Percentiles rank a stretch among this genome's conserved stretches.
Conservation (phyloP, 306 rosid species). For the Myrica gale region DNA sequence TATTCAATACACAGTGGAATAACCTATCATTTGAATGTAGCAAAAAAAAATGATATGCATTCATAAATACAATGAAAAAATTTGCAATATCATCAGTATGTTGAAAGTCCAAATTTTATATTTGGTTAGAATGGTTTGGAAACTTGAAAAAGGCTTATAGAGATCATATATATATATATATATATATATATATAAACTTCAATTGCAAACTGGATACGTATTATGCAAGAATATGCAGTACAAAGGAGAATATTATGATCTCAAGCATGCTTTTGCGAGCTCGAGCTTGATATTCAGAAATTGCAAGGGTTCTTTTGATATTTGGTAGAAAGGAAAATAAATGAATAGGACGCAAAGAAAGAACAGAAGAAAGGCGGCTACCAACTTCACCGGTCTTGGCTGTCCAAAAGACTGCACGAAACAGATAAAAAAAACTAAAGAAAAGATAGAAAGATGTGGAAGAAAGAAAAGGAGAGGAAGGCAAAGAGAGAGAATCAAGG, state of each 20-base stretch:
- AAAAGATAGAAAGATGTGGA: not conserved
- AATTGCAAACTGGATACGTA: too few relatives aligned
- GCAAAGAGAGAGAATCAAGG: conserved; percentile 13
- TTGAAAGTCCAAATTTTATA: too few relatives aligned
- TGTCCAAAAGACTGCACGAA: not conserved
- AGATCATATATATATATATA: too few relatives aligned
- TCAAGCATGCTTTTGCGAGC: not conserved
- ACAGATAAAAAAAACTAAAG: not conserved
- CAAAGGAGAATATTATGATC: not conserved
- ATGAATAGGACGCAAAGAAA: not conserved
- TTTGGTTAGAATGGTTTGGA: too few relatives aligned
- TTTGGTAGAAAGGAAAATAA: not conserved
- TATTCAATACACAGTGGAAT: too few relatives aligned
- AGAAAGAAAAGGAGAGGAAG: not conserved
- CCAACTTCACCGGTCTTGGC: not conserved
- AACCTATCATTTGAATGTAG: too few relatives aligned
- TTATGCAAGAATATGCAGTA: too few relatives aligned
- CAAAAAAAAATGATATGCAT: too few relatives aligned
- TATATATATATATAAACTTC: too few relatives aligned
- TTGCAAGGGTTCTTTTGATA: not conserved
- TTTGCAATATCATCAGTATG: too few relatives aligned
- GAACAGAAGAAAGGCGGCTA: conserved; percentile 10
- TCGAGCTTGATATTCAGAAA: not conserved
- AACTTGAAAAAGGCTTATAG: too few relatives aligned
- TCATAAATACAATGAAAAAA: too few relatives aligned